Evolutionary conservation across 768 basidiomycete species (phyloP).

Genomic region (Amanita brunnescens): DNA sequence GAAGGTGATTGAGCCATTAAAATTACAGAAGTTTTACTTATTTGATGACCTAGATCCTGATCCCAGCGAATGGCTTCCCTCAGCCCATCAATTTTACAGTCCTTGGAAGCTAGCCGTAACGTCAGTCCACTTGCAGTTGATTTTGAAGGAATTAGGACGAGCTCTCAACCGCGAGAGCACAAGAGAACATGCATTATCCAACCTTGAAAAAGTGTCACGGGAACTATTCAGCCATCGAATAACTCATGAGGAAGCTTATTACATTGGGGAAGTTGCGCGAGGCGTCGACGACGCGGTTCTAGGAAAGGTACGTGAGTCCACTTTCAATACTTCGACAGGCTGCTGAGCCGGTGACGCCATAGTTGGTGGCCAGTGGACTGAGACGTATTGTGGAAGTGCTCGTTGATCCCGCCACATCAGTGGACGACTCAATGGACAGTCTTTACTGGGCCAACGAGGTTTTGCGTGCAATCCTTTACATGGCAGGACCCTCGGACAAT

Average conservation of each 20-base stretch:
- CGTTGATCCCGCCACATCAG: conserved; percentile 21
- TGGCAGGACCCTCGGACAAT: conserved; percentile 56
- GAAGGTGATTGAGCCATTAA: conserved; percentile 30
- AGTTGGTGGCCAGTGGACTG: conserved; percentile 75
- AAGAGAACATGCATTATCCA: conserved; percentile 46
- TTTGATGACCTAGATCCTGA: conserved; percentile 30
- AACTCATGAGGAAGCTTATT: conserved; percentile 72
- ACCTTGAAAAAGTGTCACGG: conserved; percentile 56
- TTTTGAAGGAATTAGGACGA: conserved; percentile 64
- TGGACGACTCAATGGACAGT: conserved; percentile 25
- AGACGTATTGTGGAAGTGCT: conserved; percentile 54
- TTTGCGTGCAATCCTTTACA: conserved; percentile 57
- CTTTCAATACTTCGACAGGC: neutral
- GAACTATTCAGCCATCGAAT: conserved; percentile 67
- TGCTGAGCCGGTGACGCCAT: neutral
- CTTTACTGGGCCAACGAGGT: conserved; percentile 56
- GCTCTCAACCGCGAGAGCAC: conserved; percentile 52
- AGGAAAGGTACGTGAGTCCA: conserved; percentile 42
- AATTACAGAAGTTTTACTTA: neutral
- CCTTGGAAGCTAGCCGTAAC: conserved; percentile 83
- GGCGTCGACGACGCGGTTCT: conserved; percentile 61
- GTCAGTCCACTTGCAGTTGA: conserved; percentile 69
- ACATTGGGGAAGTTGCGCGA: conserved; percentile 74
- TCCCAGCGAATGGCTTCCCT: conserved; percentile 27
- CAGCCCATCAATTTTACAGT: conserved; percentile 61